phyloP scores from a whole-genome alignment of 805 yeast species.

The Clavispora fructus region DNA sequence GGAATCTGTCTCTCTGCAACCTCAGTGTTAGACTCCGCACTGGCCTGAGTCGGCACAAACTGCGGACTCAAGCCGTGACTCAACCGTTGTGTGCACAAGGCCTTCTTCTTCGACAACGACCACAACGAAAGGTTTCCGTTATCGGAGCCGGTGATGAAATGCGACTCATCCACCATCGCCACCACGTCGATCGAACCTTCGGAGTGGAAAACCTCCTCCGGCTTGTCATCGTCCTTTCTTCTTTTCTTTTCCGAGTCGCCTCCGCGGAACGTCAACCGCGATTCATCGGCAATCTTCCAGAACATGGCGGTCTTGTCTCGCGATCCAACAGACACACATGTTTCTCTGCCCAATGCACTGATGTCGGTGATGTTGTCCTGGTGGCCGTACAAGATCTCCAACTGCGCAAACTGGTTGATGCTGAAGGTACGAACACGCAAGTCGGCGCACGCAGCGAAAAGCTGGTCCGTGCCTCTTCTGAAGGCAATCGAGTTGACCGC shows the following conservation, averaged over 20 bases:
- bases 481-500: constrained; percentile 69
- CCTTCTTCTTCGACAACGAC: constrained; percentile 88
- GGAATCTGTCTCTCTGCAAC: constrained; percentile 52
- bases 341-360: constrained; percentile 74
- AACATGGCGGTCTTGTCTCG: constrained; percentile 92
- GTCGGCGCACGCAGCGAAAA: constrained; percentile 92
- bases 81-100: constrained; percentile 58
- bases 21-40: constrained; percentile 54
- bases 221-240: constrained; percentile 21
- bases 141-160: constrained; percentile 92
- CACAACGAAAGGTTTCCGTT: constrained; percentile 88
- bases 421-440: constrained; percentile 83
- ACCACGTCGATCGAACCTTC: constrained; percentile 93
- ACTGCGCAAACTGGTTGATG: constrained; percentile 78
- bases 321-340: constrained; percentile 94
- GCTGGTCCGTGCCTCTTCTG: constrained; percentile 74
- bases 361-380: constrained; percentile 86
- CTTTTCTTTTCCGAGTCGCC: constrained; percentile 58
- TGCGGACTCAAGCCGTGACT: constrained; percentile 71
- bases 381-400: constrained; percentile 92
- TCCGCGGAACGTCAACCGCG: constrained; percentile 88
- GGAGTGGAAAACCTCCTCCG: constrained; percentile 37
- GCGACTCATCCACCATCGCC: constrained; percentile 85
- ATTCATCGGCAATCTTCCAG: constrained; percentile 96
- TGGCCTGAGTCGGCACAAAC: constrained; percentile 34